phyloP scores from a whole-genome alignment of 257 asterid species.

The Petunia secreta region DNA sequence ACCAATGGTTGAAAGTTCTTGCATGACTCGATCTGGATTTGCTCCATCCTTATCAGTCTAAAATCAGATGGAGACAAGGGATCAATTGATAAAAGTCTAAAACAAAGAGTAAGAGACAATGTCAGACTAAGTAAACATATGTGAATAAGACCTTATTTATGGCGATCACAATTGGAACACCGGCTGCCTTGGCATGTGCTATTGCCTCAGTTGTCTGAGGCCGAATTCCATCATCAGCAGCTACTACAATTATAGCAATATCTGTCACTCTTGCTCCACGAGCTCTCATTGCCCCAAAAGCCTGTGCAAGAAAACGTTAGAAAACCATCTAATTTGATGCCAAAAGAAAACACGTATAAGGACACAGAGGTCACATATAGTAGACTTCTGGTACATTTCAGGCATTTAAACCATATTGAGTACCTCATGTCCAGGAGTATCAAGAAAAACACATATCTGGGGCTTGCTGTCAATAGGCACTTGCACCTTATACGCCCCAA shows the following conservation, averaged over 20 bases:
- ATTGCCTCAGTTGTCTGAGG: constrained; percentile 98
- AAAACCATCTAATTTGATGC: constrained; percentile 24
- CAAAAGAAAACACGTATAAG: not conserved
- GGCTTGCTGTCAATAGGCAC: constrained; percentile 83
- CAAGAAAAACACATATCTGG: constrained; percentile 92
- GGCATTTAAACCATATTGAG: constrained; percentile 19
- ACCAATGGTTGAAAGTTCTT: constrained; percentile 85
- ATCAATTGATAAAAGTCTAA: not conserved
- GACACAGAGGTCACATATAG: constrained; percentile 3
- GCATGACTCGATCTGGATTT: constrained; percentile 86
- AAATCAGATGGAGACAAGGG: constrained; percentile 25
- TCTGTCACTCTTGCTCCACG: constrained; percentile 99
- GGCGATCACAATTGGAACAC: constrained; percentile 91
- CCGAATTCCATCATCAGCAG: constrained; percentile 97
- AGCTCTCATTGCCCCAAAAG: constrained; percentile 99
- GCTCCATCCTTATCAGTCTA: constrained; percentile 96
- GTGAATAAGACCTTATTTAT: constrained; percentile 70
- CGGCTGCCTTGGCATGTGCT: constrained; percentile 98
- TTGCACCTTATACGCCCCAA: constrained; percentile 96
- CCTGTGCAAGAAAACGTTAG: constrained; percentile 47
- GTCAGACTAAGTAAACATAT: constrained; percentile 21
- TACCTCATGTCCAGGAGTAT: constrained; percentile 99
- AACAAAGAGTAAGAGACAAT: not conserved
- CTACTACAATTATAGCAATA: constrained; percentile 93
- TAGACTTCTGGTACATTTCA: constrained; percentile 4